phyloP scores from a whole-genome alignment of 371 early-diverging fungal species.

The Lichtheimia ornata region DNA sequence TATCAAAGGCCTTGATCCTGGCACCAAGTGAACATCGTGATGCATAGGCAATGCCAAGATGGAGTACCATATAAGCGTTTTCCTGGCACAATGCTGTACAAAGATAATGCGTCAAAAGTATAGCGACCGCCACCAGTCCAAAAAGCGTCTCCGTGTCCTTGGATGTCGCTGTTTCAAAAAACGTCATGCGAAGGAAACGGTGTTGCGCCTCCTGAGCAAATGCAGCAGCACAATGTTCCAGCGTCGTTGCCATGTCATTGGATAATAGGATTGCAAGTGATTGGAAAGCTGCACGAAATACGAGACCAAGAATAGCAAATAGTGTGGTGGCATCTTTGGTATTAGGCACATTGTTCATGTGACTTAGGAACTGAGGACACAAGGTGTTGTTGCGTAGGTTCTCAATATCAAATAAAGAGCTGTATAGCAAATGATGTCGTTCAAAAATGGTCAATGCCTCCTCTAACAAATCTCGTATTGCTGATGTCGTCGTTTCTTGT shows the following conservation, averaged over 20 bases:
- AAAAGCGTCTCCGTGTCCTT: background rate
- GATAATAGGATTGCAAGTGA: conserved; percentile 14
- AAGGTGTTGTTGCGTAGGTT: too few relatives aligned
- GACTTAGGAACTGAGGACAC: too few relatives aligned
- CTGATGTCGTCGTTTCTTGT: too few relatives aligned
- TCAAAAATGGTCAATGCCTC: background rate
- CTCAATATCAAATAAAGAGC: background rate
- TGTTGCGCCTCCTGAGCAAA: conserved; percentile 34
- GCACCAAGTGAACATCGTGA: conserved; percentile 7
- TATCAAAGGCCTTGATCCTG: background rate
- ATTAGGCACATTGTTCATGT: background rate
- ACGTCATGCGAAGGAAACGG: conserved; percentile 23
- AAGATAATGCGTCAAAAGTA: conserved; percentile 42
- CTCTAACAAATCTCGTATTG: background rate
- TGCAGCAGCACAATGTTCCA: conserved; percentile 11
- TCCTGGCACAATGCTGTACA: conserved; percentile 31
- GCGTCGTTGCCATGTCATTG: conserved; percentile 8
- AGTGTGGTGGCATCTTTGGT: conserved; percentile 2
- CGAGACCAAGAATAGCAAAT: conserved; percentile 30
- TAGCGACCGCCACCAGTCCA: conserved; percentile 18
- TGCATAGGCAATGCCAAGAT: conserved; percentile 21
- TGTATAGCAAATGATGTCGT: background rate
- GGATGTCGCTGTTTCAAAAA: conserved; percentile 7
- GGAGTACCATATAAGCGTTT: conserved; percentile 31
- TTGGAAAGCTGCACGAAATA: conserved; percentile 33